These are phyloP conservation scores for Cladophialophora psammophila DNA, from an alignment of 2,329 filamentous ascomycete genomes.

Conservation along the genomic window DNA sequence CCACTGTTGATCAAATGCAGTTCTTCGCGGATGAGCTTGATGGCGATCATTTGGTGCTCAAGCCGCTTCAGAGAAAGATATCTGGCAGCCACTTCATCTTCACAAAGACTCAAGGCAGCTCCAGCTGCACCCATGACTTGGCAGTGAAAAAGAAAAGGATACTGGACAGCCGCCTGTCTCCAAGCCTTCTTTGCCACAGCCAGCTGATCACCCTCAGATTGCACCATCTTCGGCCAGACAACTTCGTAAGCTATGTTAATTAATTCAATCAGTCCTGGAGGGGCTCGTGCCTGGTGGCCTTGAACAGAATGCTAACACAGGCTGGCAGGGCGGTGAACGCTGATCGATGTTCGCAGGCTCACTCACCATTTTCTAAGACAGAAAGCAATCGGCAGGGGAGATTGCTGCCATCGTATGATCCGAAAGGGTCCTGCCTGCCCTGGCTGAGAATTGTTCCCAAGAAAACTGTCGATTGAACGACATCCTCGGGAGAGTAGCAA, in stretches of 20 bases:
- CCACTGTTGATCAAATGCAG: constrained; percentile 1
- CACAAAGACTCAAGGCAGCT: not conserved
- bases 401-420: not conserved
- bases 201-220: not conserved
- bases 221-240: constrained; percentile 12
- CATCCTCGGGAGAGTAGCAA: not conserved
- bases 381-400: not conserved
- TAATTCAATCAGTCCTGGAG: not conserved
- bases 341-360: not conserved
- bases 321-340: not conserved
- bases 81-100: not conserved
- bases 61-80: constrained; percentile 6
- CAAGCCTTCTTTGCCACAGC: not conserved
- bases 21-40: constrained; percentile 6
- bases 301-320: not conserved
- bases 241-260: constrained; percentile 6
- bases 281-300: not conserved
- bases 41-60: constrained; percentile 4
- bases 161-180: not conserved
- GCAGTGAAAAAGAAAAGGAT: constrained; percentile 10
- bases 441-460: not conserved
- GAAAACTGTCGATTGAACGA: not conserved
- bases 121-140: constrained; percentile 9
- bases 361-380: constrained; percentile 7
- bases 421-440: constrained; percentile 5